Percentiles rank a stretch among this genome's conserved stretches.
Evolutionary conservation across 345 rosid species (phyloP).

Genomic region (Murraya koenigii): DNA sequence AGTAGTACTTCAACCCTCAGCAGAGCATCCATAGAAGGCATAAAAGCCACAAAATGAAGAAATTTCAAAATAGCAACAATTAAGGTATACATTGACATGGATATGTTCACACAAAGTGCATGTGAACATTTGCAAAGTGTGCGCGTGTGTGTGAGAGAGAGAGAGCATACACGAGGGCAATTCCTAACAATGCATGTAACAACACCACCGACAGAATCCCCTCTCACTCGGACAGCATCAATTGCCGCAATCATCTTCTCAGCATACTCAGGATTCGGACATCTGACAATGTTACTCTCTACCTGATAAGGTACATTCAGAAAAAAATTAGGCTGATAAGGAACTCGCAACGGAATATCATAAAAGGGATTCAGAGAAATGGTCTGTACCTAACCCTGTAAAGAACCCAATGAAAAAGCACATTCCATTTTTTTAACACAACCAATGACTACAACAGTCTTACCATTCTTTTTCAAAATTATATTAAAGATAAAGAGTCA

Average conservation of each 20-base stretch:
- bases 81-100: background rate
- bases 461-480: background rate
- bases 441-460: background rate
- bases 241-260: slow-evolving; percentile 96
- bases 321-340: slow-evolving; percentile 8
- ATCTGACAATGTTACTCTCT: slow-evolving; percentile 90
- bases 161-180: slow-evolving; percentile 70
- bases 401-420: background rate
- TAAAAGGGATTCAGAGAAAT: background rate
- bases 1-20: slow-evolving; percentile 22
- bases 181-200: slow-evolving; percentile 94
- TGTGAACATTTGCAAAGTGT: background rate
- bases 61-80: background rate
- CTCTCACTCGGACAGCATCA: slow-evolving; percentile 77
- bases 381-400: background rate
- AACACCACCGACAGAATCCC: slow-evolving; percentile 94
- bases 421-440: background rate
- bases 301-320: slow-evolving; percentile 44
- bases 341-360: background rate
- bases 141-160: background rate
- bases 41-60: slow-evolving; percentile 4
- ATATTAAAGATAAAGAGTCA: no score
- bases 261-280: slow-evolving; percentile 95
- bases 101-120: background rate
- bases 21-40: background rate